Evolutionary conservation across 306 rosid genomes (phyloP).

Genomic region (Prunus campanulata): DNA sequence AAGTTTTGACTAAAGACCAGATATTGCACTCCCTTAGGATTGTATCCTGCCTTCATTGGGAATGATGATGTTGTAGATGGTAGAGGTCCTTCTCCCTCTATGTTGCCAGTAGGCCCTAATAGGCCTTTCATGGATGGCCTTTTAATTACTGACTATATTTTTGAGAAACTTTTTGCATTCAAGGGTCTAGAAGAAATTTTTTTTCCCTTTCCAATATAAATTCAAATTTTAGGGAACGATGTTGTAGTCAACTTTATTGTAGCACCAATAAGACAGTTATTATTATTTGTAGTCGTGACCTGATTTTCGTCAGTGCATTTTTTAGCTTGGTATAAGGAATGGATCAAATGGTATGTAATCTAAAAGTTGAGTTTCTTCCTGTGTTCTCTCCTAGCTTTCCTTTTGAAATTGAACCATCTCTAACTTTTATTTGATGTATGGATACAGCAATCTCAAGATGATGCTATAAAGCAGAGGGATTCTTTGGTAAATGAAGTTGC

Average conservation of each 20-base stretch:
- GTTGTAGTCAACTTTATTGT: neutral
- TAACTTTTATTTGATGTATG: constrained; percentile 24
- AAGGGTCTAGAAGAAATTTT: neutral
- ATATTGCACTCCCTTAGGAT: neutral
- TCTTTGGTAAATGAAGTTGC: constrained; percentile 65
- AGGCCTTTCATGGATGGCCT: neutral
- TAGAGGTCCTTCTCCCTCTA: neutral
- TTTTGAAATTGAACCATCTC: constrained; percentile 11
- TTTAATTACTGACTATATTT: neutral
- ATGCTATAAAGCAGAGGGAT: constrained; percentile 86
- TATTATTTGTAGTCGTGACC: neutral
- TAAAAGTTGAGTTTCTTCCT: neutral
- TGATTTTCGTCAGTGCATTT: neutral
- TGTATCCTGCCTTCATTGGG: neutral
- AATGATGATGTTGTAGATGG: neutral
- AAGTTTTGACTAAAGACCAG: neutral
- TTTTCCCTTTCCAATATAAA: neutral
- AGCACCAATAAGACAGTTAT: neutral
- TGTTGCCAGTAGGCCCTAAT: neutral
- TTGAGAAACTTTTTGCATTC: neutral
- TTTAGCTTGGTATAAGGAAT: neutral
- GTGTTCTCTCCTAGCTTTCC: constrained; percentile 10
- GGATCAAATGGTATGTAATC: neutral
- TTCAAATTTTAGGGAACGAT: neutral
- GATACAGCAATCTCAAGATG: constrained; percentile 81